Evolutionary conservation across 768 basidiomycete species (phyloP).

Genomic region (Collybiopsis luxurians): DNA sequence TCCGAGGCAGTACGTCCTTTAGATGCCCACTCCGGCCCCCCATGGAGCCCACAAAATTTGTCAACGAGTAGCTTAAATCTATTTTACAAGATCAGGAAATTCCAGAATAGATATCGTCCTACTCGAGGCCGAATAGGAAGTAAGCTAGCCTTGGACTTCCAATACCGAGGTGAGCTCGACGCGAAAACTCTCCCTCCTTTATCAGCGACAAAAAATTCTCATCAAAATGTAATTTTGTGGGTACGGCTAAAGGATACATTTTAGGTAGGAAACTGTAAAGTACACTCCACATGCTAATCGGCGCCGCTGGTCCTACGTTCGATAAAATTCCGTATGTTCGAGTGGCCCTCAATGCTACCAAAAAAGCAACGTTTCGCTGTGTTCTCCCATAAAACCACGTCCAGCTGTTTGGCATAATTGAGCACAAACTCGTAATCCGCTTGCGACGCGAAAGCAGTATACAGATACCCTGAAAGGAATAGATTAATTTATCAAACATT

Average conservation of each 20-base stretch:
- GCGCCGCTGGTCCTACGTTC: slow-evolving; percentile 49
- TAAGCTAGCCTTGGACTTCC: background rate
- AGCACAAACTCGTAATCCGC: slow-evolving; percentile 87
- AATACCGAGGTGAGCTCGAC: background rate
- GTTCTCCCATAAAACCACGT: slow-evolving; percentile 84
- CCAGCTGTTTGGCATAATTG: slow-evolving; percentile 80
- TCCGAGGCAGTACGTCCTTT: background rate
- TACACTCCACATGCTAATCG: background rate
- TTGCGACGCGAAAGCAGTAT: slow-evolving; percentile 82
- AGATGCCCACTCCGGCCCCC: too few species aligned
- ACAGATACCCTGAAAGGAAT: slow-evolving; percentile 67
- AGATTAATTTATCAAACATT: slow-evolving; percentile 15
- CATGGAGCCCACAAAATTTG: too few species aligned
- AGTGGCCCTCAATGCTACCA: slow-evolving; percentile 73
- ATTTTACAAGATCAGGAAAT: background rate
- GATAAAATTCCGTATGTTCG: slow-evolving; percentile 77
- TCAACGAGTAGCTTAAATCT: background rate
- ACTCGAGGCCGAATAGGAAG: background rate
- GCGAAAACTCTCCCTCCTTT: background rate
- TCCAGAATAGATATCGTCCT: background rate
- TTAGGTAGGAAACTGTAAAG: too few species aligned
- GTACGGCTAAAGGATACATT: background rate
- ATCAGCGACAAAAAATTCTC: background rate
- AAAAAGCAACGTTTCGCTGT: slow-evolving; percentile 75
- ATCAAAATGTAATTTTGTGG: background rate